These are phyloP conservation scores for Hypholoma sublateritium DNA, from an alignment of 768 basidiomycete genomes.

Conservation along the genomic window DNA sequence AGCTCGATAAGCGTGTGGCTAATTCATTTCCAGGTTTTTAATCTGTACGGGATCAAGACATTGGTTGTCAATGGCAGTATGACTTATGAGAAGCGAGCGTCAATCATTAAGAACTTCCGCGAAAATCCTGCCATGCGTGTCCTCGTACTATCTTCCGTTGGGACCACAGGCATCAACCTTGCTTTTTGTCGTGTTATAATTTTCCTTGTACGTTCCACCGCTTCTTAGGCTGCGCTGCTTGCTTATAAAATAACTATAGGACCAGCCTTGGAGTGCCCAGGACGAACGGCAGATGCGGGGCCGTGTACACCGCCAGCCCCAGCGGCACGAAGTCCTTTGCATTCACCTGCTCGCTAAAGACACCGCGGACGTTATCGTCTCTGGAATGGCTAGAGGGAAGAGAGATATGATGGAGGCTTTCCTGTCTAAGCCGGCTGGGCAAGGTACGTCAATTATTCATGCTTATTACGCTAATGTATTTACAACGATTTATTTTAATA, in stretches of 20 bases:
- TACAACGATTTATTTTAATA: not conserved
- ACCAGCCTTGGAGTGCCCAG: slow-evolving; percentile 30
- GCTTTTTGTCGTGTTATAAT: slow-evolving; percentile 8
- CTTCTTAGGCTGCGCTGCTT: not conserved
- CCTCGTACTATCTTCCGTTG: slow-evolving; percentile 10
- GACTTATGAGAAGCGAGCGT: slow-evolving; percentile 2
- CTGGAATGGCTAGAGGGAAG: slow-evolving; percentile 21
- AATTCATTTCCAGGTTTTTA: slow-evolving; percentile 15
- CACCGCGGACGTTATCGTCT: slow-evolving; percentile 23
- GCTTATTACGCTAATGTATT: not conserved
- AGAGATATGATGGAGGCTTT: slow-evolving; percentile 26
- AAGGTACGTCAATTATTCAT: not conserved
- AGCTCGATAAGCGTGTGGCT: not conserved
- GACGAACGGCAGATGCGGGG: slow-evolving; percentile 26
- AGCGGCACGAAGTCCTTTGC: slow-evolving; percentile 18
- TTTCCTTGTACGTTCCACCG: slow-evolving; percentile 10
- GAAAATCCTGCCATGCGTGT: not conserved
- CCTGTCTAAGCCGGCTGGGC: slow-evolving; percentile 4
- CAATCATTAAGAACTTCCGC: slow-evolving; percentile 2
- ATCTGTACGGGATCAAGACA: slow-evolving; percentile 7
- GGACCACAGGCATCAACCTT: slow-evolving; percentile 10
- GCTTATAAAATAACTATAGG: slow-evolving; percentile 9
- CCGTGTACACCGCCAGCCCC: slow-evolving; percentile 26
- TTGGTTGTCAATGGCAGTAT: slow-evolving; percentile 13
- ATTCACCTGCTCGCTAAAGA: slow-evolving; percentile 23